Conservation (phyloP, 257 asterid genomes). For the Solanum ossicruentum region DNA sequence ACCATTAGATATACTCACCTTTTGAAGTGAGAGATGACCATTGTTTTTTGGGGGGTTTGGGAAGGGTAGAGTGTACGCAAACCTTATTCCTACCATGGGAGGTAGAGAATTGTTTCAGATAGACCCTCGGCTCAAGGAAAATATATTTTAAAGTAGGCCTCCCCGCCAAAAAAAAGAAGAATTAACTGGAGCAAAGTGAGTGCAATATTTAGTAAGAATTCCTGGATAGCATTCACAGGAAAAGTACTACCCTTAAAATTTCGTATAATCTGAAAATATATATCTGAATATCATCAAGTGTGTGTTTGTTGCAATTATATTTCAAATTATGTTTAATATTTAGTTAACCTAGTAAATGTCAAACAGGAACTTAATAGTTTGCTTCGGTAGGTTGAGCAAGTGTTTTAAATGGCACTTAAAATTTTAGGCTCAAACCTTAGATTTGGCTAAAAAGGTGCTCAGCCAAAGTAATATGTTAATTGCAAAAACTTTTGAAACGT, state of each 20-base stretch:
- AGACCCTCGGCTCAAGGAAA: background rate
- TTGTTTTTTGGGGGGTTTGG: background rate
- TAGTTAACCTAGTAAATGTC: background rate
- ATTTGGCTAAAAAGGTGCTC: background rate
- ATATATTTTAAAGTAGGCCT: background rate
- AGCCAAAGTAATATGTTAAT: background rate
- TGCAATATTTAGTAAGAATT: background rate
- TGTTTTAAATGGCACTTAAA: background rate
- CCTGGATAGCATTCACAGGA: background rate
- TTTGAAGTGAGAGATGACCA: background rate
- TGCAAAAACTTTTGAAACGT: background rate
- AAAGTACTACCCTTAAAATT: background rate
- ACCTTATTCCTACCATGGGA: background rate
- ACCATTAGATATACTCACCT: background rate
- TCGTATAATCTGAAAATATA: background rate
- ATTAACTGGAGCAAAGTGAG: background rate
- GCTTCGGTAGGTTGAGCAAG: background rate
- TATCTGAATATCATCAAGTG: background rate
- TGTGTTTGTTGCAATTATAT: background rate
- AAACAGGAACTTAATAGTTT: background rate
- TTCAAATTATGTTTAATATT: background rate
- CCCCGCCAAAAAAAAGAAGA: background rate
- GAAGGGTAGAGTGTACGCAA: background rate
- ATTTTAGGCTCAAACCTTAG: background rate
- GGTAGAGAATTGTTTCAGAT: background rate